Evolutionary conservation across 1,139 yeast genomes (phyloP).

Genomic region (Yamadazyma oceani): DNA sequence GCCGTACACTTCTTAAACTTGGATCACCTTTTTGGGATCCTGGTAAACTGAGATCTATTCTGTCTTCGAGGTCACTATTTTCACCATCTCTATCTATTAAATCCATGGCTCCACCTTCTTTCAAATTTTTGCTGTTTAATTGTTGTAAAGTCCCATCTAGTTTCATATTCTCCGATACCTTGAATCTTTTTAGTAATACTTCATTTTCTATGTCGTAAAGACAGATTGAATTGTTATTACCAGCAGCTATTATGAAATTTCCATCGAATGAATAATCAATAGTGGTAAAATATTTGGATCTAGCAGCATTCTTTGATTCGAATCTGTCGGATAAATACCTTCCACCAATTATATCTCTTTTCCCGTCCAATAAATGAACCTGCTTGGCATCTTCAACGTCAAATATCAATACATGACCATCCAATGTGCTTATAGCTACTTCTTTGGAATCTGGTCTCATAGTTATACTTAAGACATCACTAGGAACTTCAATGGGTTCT

Average conservation of each 20-base stretch:
- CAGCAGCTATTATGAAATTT: conserved; percentile 82
- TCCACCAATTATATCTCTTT: conserved; percentile 85
- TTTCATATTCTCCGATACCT: conserved; percentile 85
- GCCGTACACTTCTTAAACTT: conserved; percentile 72
- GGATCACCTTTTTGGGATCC: conserved; percentile 90
- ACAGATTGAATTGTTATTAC: conserved; percentile 88
- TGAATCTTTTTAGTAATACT: conserved; percentile 77
- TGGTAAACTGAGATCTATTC: conserved; percentile 75
- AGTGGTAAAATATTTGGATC: conserved; percentile 82
- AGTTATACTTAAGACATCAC: conserved; percentile 83
- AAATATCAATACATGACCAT: conserved; percentile 84
- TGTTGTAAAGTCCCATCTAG: conserved; percentile 83
- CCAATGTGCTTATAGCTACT: conserved; percentile 83
- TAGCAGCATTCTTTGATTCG: conserved; percentile 72
- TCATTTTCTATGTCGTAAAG: conserved; percentile 86
- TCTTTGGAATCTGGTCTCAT: conserved; percentile 93
- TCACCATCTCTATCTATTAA: conserved; percentile 85
- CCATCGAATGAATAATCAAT: conserved; percentile 91
- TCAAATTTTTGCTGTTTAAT: conserved; percentile 77
- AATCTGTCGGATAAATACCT: conserved; percentile 82
- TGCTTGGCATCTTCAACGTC: conserved; percentile 83
- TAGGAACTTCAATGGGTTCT: conserved; percentile 83
- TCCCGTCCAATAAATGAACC: conserved; percentile 80
- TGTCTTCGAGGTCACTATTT: conserved; percentile 79
- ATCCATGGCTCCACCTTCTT: conserved; percentile 87